A percentile compares a stretch with the other conserved stretches of the same genome.
Conservation (phyloP, 768 basidiomycete species). For the Chalciporus chontae region DNA sequence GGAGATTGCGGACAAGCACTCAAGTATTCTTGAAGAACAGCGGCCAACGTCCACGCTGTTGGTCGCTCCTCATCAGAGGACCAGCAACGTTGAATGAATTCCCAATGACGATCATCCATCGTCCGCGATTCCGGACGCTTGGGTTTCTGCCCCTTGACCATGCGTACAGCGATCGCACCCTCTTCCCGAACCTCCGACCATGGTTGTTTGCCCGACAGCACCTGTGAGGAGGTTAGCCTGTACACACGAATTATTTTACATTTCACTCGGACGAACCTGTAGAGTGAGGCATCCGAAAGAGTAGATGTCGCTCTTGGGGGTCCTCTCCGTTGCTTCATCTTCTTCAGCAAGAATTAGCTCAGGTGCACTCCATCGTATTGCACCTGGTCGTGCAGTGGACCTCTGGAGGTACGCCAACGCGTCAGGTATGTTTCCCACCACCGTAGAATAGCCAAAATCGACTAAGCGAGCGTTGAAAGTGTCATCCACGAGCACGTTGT, state of each 20-base stretch:
- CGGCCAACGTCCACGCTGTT: not conserved
- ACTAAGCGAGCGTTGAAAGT: conserved; percentile 34
- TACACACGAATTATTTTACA: not conserved
- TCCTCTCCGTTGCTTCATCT: not conserved
- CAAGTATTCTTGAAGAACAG: not conserved
- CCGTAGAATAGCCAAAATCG: conserved; percentile 40
- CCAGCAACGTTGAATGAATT: conserved; percentile 1
- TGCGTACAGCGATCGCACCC: conserved; percentile 2
- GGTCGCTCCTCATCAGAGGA: not conserved
- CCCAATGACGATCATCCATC: not conserved
- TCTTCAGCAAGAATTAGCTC: conserved; percentile 24
- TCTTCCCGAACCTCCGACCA: not conserved
- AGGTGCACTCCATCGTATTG: conserved; percentile 43
- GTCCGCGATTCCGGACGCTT: not conserved
- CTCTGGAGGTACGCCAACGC: not conserved
- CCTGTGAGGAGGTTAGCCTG: not conserved
- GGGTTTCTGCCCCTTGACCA: not conserved
- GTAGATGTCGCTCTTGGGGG: conserved; percentile 13
- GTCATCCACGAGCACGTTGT: conserved; percentile 13
- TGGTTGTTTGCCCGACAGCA: not conserved
- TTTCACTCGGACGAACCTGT: not conserved
- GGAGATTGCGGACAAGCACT: not conserved
- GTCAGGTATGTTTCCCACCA: not conserved
- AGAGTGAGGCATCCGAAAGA: conserved; percentile 27
- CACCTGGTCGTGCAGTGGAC: conserved; percentile 31